A percentile compares a stretch with the other conserved stretches of the same genome.
Conservation (phyloP, 2,329 filamentous ascomycete species). For the Xenosphaeropsis pyriputrescens region DNA sequence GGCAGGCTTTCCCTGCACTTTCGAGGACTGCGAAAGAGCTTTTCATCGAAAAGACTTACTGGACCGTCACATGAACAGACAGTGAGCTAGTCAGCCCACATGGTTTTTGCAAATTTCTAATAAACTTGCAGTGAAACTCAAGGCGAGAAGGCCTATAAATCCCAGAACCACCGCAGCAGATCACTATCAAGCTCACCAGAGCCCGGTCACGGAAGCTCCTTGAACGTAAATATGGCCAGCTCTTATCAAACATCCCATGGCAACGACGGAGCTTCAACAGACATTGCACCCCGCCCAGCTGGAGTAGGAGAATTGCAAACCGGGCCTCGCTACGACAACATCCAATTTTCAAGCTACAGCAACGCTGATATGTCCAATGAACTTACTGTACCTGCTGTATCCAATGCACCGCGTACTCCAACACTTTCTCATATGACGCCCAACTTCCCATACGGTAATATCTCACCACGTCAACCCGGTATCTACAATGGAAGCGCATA, state of each 20-base stretch:
- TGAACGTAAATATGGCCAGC: not conserved
- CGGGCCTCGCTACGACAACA: too few species aligned
- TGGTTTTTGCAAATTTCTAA: not conserved
- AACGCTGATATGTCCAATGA: too few species aligned
- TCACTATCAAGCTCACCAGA: slow-evolving; percentile 14
- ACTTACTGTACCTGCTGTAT: too few species aligned
- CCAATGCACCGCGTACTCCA: too few species aligned
- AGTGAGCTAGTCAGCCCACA: slow-evolving; percentile 22
- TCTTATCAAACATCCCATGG: not conserved
- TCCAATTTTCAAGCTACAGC: too few species aligned
- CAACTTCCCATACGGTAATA: too few species aligned
- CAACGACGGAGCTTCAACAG: not conserved
- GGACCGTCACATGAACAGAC: slow-evolving; percentile 37
- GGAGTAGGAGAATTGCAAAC: not conserved
- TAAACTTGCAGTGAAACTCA: slow-evolving; percentile 25
- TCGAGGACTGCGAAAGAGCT: slow-evolving; percentile 36
- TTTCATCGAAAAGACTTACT: slow-evolving; percentile 46
- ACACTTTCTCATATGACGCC: too few species aligned
- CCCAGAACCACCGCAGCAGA: slow-evolving; percentile 12
- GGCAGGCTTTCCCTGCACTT: slow-evolving; percentile 33
- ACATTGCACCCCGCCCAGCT: not conserved
- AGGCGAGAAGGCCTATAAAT: slow-evolving; percentile 22
- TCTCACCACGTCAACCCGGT: too few species aligned
- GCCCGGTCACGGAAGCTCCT: not conserved
- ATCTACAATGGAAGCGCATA: too few species aligned